Evolutionary conservation across 2,329 filamentous ascomycete species (phyloP), one percentile per base, ranked within the genome.

Genomic region (Cladophialophora bantiana): DNA sequence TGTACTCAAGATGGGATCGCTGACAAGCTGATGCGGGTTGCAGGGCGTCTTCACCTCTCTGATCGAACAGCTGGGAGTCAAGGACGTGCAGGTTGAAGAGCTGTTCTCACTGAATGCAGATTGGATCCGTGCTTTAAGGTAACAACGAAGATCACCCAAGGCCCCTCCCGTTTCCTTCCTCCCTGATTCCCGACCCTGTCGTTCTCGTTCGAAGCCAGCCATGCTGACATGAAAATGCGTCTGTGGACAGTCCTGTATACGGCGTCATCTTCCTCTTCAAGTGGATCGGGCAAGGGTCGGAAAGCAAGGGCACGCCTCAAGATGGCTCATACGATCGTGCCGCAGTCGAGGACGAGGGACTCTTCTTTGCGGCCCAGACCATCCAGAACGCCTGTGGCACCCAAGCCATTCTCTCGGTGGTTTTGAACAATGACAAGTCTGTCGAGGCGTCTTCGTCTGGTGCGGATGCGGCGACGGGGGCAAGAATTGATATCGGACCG

Each of bases 201-300:
- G 13, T 53, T 52, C 18, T 40, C 42, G 7, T 34, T 32, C 15
- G 52, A 55, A 40, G 31, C 53, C 34, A 13, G 32, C 38, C 26
- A 35, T 63, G 60, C 70, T 71, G 56, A 66, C 56, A 35, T 62
- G 9, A 9, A 9, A 20, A 18, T 3, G 7, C 7, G 12, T 59
- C 54, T 31, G 58, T 62, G 31, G 64, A 54, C 68, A 89, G 90
- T 73, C 91, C 92, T 18, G 85, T 97, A 61, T 96, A 97, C 82
- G 95, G 95, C 75, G 93, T 99, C 73, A 97, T 99, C 76, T 99
- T 99, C 81, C 92, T 99, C 78, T 99, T 99, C 89, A 98, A 97
- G 82, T 99, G 78, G 76, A 78, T 78, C 57, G 77, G 77, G 58
- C 77, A 78, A 65, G 81, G 92, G 88, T 59, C 93, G 88, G 68